Conservation (phyloP, 1,284 basidiomycete species). For the Tetrapyrgos nigripes region DNA sequence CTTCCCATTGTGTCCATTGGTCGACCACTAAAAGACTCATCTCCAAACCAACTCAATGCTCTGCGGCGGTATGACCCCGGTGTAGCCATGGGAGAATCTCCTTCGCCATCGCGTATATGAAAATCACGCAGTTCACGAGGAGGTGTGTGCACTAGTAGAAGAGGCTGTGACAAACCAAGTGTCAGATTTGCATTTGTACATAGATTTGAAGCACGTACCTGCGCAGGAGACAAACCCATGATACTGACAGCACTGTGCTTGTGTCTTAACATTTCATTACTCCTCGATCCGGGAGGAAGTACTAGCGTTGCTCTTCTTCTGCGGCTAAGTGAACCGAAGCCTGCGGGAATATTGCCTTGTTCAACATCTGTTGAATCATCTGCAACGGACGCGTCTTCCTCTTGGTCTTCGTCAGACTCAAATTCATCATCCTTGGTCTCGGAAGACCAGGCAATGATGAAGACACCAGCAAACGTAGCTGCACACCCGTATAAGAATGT, state of each 20-base stretch:
- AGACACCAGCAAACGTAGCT: constrained; percentile 87
- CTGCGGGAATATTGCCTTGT: constrained; percentile 31
- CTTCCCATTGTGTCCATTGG: constrained; percentile 10
- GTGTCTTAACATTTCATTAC: constrained; percentile 52
- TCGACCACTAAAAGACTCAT: constrained; percentile 22
- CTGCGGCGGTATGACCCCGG: constrained; percentile 45
- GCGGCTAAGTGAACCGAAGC: constrained; percentile 38
- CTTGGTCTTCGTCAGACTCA: constrained; percentile 25
- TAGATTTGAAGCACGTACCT: constrained; percentile 46
- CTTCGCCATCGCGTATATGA: constrained; percentile 39
- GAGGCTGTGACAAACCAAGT: constrained; percentile 44
- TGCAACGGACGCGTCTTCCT: constrained; percentile 18
- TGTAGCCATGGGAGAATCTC: constrained; percentile 27
- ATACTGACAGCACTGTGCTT: constrained; percentile 64
- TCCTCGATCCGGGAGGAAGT: constrained; percentile 48
- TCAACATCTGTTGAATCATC: constrained; percentile 6
- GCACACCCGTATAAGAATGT: constrained; percentile 88
- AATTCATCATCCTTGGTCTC: constrained; percentile 30
- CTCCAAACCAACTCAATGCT: constrained; percentile 52
- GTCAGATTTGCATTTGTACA: constrained; percentile 3
- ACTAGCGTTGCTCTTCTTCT: constrained; percentile 49
- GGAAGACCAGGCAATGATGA: constrained; percentile 71
- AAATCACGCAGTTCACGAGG: constrained; percentile 62
- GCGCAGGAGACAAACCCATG: constrained; percentile 75
- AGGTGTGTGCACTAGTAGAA: constrained; percentile 69